phyloP scores from a whole-genome alignment of 1,284 basidiomycete species.

The Cutaneotrichosporon cavernicola region DNA sequence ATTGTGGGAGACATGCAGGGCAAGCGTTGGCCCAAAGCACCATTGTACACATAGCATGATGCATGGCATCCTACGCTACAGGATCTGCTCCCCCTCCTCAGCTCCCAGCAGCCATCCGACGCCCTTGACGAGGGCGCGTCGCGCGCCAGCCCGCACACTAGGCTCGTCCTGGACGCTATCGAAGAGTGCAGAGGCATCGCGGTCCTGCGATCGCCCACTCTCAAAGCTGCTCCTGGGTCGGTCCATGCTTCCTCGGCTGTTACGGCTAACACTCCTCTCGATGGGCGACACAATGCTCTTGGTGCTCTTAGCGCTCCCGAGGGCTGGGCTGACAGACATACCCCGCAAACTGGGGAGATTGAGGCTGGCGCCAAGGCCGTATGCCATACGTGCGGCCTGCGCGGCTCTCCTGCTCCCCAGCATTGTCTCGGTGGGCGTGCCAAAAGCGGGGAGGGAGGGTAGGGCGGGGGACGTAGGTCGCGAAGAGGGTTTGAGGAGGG shows the following conservation, averaged over 20 bases:
- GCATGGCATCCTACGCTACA: neutral
- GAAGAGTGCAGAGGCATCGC: slow-evolving; percentile 31
- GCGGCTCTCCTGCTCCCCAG: slow-evolving; percentile 49
- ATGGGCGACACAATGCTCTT: slow-evolving; percentile 1
- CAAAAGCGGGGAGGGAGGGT: neutral
- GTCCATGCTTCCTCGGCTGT: slow-evolving; percentile 1
- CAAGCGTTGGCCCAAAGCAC: neutral
- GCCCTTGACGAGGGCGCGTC: slow-evolving; percentile 49
- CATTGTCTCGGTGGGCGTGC: slow-evolving; percentile 36
- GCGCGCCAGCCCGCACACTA: slow-evolving; percentile 44
- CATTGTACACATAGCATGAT: neutral
- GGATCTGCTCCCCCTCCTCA: slow-evolving; percentile 33
- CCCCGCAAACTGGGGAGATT: slow-evolving; percentile 12
- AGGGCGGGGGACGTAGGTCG: neutral
- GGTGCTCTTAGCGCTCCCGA: neutral
- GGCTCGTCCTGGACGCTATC: slow-evolving; percentile 29
- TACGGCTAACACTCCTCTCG: slow-evolving; percentile 5
- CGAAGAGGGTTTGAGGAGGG: slow-evolving; percentile 4
- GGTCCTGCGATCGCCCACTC: slow-evolving; percentile 2
- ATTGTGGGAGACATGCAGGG: neutral
- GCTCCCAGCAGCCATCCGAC: slow-evolving; percentile 54
- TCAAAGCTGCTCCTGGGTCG: slow-evolving; percentile 9
- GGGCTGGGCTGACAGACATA: slow-evolving; percentile 17
- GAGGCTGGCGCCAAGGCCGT: slow-evolving; percentile 17
- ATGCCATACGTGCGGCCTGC: slow-evolving; percentile 44